phyloP scores from a whole-genome alignment of 1,284 basidiomycete species.

The Clitocybe nebularis region DNA sequence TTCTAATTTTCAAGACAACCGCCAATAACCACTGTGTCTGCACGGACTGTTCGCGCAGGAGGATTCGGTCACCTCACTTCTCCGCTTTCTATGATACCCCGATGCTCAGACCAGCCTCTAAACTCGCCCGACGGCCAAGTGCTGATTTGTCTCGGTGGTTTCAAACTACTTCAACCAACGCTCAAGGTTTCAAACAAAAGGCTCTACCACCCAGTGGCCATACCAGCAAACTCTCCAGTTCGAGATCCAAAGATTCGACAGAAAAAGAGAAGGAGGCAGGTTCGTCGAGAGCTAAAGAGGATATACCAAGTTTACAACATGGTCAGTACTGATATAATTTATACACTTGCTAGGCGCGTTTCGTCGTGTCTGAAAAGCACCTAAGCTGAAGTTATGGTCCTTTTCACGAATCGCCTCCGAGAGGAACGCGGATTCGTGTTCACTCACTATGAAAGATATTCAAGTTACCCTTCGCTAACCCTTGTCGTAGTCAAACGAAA shows the following conservation, averaged over 20 bases:
- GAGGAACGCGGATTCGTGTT: no score
- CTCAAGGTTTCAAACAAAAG: slow-evolving; percentile 20
- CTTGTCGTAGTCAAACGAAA: slow-evolving; percentile 66
- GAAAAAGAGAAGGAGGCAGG: slow-evolving; percentile 8
- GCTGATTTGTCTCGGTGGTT: slow-evolving; percentile 21
- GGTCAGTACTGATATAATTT: slow-evolving; percentile 10
- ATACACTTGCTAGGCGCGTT: neutral
- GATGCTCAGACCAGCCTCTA: slow-evolving; percentile 20
- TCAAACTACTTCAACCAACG: slow-evolving; percentile 18
- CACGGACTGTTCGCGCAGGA: no score
- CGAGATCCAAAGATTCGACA: slow-evolving; percentile 4
- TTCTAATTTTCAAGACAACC: neutral
- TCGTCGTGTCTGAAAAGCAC: neutral
- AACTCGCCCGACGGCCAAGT: slow-evolving; percentile 18
- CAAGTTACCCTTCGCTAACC: no score
- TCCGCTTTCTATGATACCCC: slow-evolving; percentile 9
- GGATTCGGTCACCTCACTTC: no score
- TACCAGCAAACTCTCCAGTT: slow-evolving; percentile 5
- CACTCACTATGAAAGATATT: no score
- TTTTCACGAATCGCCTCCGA: no score
- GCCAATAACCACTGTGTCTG: neutral
- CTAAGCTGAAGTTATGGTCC: neutral
- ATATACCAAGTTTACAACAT: slow-evolving; percentile 8
- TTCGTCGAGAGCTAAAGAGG: slow-evolving; percentile 7
- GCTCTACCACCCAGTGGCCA: neutral